phyloP scores from a whole-genome alignment of 2,329 filamentous ascomycete genomes.

The Colletotrichum sp. region DNA sequence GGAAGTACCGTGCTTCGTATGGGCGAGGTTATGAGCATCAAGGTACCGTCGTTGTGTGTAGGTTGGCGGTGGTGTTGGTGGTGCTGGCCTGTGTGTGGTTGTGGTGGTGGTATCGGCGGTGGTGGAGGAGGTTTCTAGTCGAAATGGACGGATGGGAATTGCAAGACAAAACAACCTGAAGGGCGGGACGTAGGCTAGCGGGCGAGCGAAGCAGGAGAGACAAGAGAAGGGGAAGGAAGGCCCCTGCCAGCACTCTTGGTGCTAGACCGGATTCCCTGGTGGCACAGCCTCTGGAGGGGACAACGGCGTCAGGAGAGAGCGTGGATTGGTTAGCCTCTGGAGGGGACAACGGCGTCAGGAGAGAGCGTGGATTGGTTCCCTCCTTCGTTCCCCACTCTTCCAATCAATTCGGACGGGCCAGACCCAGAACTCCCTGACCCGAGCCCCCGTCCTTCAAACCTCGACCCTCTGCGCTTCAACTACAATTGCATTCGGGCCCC shows the following conservation, averaged over 20 bases:
- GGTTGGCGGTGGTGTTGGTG: not conserved
- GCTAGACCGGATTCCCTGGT: constrained; percentile 12
- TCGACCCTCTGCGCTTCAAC: constrained; percentile 16
- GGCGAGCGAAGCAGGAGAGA: constrained; percentile 3
- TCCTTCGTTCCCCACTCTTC: constrained; percentile 15
- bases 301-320: constrained; percentile 13
- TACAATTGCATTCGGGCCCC: constrained; percentile 19
- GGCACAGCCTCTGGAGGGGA: constrained; percentile 16
- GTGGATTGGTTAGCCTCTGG: constrained; percentile 16
- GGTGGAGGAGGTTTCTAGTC: not conserved
- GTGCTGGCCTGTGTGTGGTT: not conserved
- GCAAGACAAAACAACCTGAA: constrained; percentile 3
- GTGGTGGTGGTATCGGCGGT: not conserved
- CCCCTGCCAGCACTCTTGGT: constrained; percentile 14
- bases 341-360: constrained; percentile 15
- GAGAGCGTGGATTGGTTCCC: constrained; percentile 15
- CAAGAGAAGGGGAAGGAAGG: constrained; percentile 13
- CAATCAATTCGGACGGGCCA: constrained; percentile 21
- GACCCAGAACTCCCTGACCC: constrained; percentile 15
- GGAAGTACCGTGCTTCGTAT: not conserved
- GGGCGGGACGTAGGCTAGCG: constrained; percentile 7
- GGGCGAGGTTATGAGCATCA: not conserved
- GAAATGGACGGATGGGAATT: not conserved
- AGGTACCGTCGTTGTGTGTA: not conserved
- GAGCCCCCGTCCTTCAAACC: constrained; percentile 15